These are phyloP conservation scores for Ceratocystis alfenasii DNA, from an alignment of 2,329 filamentous ascomycete species.

Conservation along the genomic window DNA sequence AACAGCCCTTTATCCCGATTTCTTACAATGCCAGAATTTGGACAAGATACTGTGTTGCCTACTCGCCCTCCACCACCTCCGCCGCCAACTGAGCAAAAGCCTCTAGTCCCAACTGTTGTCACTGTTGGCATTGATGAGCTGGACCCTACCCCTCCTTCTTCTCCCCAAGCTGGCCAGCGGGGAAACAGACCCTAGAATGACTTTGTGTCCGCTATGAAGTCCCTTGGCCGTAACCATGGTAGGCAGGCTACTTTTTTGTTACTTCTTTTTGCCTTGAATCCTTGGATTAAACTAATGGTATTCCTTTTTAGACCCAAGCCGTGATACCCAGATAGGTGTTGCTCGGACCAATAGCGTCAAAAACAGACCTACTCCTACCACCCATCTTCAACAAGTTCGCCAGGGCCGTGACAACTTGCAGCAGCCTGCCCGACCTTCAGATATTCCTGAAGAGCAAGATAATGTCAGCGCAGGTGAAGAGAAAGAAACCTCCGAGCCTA, in stretches of 20 bases:
- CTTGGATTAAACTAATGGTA: background rate
- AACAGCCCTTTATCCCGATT: background rate
- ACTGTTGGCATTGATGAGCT: background rate
- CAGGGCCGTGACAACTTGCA: constrained; percentile 1
- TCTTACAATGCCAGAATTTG: background rate
- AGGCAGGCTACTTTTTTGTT: background rate
- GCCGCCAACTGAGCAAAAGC: background rate
- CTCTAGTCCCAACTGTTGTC: background rate
- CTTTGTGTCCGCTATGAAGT: constrained; percentile 22
- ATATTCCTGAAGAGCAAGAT: background rate
- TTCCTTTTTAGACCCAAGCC: background rate
- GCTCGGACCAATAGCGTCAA: constrained; percentile 2
- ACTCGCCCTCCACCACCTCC: constrained; percentile 3
- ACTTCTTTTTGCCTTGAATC: background rate
- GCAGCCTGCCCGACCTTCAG: background rate
- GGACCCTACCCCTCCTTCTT: background rate
- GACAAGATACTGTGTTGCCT: constrained; percentile 8
- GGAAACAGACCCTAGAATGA: constrained; percentile 21
- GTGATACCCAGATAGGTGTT: constrained; percentile 10
- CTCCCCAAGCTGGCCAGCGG: constrained; percentile 5
- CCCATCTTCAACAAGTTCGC: constrained; percentile 5
- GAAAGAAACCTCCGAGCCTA: background rate
- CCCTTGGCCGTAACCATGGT: constrained; percentile 20
- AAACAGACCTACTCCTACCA: background rate
- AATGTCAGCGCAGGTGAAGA: background rate